Evolutionary conservation across 2,329 filamentous ascomycete genomes (phyloP).

Genomic region (Blastomyces parvus): DNA sequence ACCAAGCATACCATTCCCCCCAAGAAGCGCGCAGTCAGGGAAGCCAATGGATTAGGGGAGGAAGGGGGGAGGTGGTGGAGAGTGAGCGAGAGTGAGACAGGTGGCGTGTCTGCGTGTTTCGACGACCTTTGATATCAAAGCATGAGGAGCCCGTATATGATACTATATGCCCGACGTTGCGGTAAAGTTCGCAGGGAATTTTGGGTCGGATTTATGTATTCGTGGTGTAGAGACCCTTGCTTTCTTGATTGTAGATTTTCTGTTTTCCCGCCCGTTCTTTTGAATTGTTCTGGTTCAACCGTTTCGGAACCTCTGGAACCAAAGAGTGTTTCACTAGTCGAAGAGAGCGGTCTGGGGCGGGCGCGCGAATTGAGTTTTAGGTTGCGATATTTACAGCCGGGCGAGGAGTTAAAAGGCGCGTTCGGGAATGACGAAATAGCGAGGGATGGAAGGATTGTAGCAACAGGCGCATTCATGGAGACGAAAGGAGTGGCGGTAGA

Average conservation of each 20-base stretch:
- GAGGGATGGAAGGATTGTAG: not conserved
- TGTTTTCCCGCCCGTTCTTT: not conserved
- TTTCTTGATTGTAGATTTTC: not conserved
- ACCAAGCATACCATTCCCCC: slow-evolving; percentile 45
- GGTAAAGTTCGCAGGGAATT: not conserved
- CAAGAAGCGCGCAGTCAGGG: not conserved
- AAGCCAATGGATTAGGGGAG: not conserved
- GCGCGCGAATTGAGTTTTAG: not conserved
- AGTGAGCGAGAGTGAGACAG: not conserved
- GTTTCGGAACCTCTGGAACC: not conserved
- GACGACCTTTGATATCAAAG: not conserved
- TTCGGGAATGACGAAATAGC: not conserved
- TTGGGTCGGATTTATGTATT: not conserved
- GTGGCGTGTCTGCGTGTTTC: not conserved
- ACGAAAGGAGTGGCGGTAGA: not conserved
- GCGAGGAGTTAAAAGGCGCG: not conserved
- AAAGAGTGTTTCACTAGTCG: not conserved
- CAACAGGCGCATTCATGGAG: not conserved
- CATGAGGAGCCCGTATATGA: not conserved
- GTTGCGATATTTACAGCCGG: not conserved
- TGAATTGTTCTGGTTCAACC: not conserved
- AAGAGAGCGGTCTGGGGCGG: not conserved
- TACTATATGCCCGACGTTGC: not conserved
- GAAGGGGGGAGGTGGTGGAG: not conserved
- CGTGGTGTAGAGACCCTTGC: no score